Percentiles rank a stretch among this genome's conserved stretches.
Conservation (phyloP, 345 rosid genomes). For the Pistacia integerrima region DNA sequence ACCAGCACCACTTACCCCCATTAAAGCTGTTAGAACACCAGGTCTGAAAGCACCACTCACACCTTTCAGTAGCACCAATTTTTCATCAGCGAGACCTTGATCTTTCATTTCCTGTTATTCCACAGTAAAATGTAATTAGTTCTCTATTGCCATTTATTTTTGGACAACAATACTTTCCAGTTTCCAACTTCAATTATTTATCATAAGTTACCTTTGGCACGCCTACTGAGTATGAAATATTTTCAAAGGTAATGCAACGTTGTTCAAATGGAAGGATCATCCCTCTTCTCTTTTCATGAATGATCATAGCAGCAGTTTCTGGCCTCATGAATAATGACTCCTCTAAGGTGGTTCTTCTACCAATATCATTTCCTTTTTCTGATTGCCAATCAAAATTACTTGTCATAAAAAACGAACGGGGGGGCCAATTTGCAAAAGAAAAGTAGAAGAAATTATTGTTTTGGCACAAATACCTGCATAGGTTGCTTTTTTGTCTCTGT, state of each 20-base stretch:
- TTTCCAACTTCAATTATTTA: not conserved
- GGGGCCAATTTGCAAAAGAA: not conserved
- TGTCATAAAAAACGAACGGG: not conserved
- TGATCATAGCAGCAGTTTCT: constrained; percentile 22
- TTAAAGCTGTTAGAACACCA: constrained; percentile 53
- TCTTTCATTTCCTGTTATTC: constrained; percentile 43
- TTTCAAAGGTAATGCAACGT: constrained; percentile 59
- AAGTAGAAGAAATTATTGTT: not conserved
- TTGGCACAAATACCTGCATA: not conserved
- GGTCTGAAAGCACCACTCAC: constrained; percentile 53
- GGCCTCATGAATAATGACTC: not conserved
- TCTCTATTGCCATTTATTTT: not conserved
- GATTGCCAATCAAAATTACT: not conserved
- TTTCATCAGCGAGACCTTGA: constrained; percentile 38
- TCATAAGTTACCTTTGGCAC: constrained; percentile 65
- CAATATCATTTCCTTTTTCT: not conserved
- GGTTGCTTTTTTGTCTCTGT: constrained; percentile 10
- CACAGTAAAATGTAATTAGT: not conserved
- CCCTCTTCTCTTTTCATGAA: constrained; percentile 46
- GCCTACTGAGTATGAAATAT: constrained; percentile 62
- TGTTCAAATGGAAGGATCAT: constrained; percentile 83
- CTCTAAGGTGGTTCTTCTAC: not conserved
- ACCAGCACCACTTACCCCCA: constrained; percentile 61
- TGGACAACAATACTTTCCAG: not conserved
- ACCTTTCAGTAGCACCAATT: constrained; percentile 41